These are phyloP conservation scores for Diaporthe ampelina DNA, from an alignment of 2,329 filamentous ascomycete genomes.

Conservation along the genomic window DNA sequence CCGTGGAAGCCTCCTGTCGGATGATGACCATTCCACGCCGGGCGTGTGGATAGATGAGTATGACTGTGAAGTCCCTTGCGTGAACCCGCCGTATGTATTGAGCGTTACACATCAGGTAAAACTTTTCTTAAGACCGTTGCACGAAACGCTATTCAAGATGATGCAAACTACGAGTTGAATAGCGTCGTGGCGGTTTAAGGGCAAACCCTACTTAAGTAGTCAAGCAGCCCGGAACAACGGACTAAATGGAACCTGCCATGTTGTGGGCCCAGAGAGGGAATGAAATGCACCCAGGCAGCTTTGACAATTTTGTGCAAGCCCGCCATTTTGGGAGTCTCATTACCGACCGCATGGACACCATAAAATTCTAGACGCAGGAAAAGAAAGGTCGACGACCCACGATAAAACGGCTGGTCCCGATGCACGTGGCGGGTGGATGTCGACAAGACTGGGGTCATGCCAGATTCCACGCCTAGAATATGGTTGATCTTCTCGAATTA, in stretches of 20 bases:
- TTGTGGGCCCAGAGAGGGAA: not conserved
- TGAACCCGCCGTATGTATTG: not conserved
- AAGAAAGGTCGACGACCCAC: constrained; percentile 8
- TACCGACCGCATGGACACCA: not conserved
- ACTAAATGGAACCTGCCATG: not conserved
- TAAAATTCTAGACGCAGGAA: not conserved
- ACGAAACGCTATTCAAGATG: not conserved
- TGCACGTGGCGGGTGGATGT: constrained; percentile 24
- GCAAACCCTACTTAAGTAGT: not conserved
- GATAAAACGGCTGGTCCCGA: not conserved
- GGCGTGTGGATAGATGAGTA: not conserved
- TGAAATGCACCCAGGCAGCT: not conserved
- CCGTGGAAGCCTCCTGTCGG: not conserved
- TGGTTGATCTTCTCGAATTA: not conserved
- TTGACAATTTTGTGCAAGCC: not conserved
- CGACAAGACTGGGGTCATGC: constrained; percentile 16
- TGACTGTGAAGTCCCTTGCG: not conserved
- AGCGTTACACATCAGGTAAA: no score
- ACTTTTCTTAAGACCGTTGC: not conserved
- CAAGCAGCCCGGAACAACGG: not conserved
- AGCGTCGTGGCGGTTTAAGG: no score
- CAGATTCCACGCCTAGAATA: not conserved
- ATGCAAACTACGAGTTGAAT: no score
- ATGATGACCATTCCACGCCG: not conserved
- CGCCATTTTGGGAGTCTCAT: not conserved